These are phyloP conservation scores for Ottelia alismoides DNA, from an alignment of 106 monocot species.

Conservation along the genomic window DNA sequence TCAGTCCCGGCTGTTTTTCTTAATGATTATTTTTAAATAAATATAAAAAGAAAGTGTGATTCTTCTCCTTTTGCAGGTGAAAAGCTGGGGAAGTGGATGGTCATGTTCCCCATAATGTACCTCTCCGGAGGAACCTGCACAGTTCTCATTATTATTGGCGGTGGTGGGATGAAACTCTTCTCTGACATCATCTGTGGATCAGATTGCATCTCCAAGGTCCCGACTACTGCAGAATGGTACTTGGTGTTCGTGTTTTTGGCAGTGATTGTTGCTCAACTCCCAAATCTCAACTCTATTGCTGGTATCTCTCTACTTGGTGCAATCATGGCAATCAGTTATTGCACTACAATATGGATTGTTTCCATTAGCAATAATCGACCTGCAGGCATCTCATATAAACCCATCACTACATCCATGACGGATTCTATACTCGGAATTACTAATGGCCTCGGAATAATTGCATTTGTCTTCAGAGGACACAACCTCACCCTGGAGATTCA, in stretches of 20 bases:
- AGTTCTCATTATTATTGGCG: constrained; percentile 65
- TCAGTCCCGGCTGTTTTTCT: neutral
- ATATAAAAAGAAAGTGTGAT: no score
- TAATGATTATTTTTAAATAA: neutral
- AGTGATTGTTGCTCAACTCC: constrained; percentile 59
- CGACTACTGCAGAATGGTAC: constrained; percentile 79
- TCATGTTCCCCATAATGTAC: constrained; percentile 65
- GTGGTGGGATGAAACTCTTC: constrained; percentile 80
- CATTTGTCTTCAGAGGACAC: constrained; percentile 87
- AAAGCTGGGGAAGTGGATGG: constrained; percentile 45
- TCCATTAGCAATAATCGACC: constrained; percentile 50
- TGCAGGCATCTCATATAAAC: constrained; percentile 32
- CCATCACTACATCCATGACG: constrained; percentile 7
- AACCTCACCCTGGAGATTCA: constrained; percentile 88
- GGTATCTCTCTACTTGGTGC: constrained; percentile 73
- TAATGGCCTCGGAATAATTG: constrained; percentile 74
- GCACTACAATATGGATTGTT: constrained; percentile 69
- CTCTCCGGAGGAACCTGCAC: constrained; percentile 86
- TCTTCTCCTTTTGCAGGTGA: constrained; percentile 32
- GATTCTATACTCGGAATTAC: constrained; percentile 24
- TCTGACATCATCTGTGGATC: constrained; percentile 37
- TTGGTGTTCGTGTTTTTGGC: constrained; percentile 77
- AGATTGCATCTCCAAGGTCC: constrained; percentile 30
- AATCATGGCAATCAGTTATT: constrained; percentile 59
- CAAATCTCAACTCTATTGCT: constrained; percentile 94